These are phyloP conservation scores for Triticum dicoccoides DNA, from an alignment of 176 grass and related monocot species.

Conservation along the genomic window DNA sequence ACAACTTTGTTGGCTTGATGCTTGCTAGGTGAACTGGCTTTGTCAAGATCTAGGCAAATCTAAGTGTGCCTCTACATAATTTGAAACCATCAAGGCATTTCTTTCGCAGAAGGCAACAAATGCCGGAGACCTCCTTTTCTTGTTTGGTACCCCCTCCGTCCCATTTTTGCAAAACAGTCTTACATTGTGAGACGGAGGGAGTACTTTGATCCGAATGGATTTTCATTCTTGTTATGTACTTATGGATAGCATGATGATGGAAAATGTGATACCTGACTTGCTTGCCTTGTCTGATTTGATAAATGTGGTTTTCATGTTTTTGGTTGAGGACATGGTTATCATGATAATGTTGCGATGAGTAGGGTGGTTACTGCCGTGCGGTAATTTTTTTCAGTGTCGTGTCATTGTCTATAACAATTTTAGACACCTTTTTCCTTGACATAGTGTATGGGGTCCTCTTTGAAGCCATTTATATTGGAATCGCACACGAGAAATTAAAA, in stretches of 20 bases:
- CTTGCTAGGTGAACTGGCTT: background rate
- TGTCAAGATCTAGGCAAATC: background rate
- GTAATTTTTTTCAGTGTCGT: background rate
- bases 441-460: background rate
- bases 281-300: background rate
- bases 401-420: background rate
- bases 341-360: background rate
- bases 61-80: background rate
- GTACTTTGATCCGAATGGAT: background rate
- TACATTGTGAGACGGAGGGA: too few relatives aligned
- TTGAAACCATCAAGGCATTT: background rate
- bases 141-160: background rate
- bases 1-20: background rate
- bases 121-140: background rate
- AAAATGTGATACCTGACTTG: background rate
- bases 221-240: background rate
- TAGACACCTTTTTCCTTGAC: background rate
- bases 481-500: background rate
- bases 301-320: background rate
- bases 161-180: too few relatives aligned
- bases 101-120: background rate
- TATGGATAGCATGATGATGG: background rate
- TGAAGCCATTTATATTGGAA: background rate
- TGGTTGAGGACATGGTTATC: background rate
- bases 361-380: background rate